These are phyloP conservation scores for Candida sonorensis DNA, from an alignment of 805 yeast genomes.

Conservation along the genomic window DNA sequence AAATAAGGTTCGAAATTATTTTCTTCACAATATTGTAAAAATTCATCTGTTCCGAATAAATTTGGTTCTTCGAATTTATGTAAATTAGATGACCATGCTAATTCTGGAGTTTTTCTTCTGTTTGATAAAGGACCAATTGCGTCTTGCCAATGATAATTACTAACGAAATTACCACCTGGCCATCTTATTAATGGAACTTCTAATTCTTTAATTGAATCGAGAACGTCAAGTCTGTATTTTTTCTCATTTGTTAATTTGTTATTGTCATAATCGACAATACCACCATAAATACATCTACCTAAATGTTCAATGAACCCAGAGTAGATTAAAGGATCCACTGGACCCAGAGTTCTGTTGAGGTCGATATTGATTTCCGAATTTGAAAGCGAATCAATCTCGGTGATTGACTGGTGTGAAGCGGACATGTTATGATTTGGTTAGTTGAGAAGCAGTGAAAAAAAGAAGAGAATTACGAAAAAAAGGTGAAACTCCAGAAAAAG, in stretches of 20 bases:
- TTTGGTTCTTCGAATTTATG: conserved; percentile 22
- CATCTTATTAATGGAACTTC: conserved; percentile 29
- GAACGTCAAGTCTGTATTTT: conserved; percentile 26
- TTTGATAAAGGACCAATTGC: conserved; percentile 27
- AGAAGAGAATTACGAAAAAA: no score
- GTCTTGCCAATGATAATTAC: conserved; percentile 29
- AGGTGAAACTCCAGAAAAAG: no score
- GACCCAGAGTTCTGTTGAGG: conserved; percentile 19
- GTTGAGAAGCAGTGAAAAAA: no score
- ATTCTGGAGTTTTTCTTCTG: conserved; percentile 28
- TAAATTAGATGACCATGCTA: conserved; percentile 25
- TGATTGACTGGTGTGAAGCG: conserved; percentile 15
- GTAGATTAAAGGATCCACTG: conserved; percentile 24
- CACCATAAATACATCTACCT: conserved; percentile 32
- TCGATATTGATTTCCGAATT: conserved; percentile 23
- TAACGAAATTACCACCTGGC: conserved; percentile 32
- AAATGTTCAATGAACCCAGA: conserved; percentile 32
- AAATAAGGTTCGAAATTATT: conserved; percentile 27
- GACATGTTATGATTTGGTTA: conserved; percentile 14
- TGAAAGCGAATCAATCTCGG: conserved; percentile 6
- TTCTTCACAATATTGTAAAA: conserved; percentile 27
- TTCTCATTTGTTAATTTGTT: conserved; percentile 12
- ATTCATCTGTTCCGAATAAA: conserved; percentile 30
- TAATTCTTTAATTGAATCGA: conserved; percentile 24
- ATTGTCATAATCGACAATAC: conserved; percentile 25